Conservation (phyloP, 305 asterid genomes). For the Fraxinus nigra region DNA sequence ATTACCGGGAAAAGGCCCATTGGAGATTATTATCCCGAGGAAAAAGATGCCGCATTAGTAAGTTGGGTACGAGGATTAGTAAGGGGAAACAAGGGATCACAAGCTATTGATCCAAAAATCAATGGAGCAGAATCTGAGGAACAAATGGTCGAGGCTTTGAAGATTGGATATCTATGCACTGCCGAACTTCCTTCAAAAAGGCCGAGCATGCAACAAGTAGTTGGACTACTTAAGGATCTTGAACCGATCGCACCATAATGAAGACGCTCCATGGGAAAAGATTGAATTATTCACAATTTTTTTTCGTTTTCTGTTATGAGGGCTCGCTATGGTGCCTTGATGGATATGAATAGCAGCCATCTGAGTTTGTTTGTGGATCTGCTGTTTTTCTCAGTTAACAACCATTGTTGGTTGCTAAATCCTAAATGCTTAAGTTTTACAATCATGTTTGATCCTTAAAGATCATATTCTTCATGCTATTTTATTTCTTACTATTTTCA, state of each 20-base stretch:
- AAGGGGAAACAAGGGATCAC: conserved; percentile 47
- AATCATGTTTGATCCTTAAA: not conserved
- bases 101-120: conserved; percentile 74
- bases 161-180: conserved; percentile 93
- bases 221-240: conserved; percentile 91
- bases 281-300: not conserved
- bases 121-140: conserved; percentile 54
- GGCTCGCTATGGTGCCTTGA: conserved; percentile 24
- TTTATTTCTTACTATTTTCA: conserved; percentile 4
- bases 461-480: not conserved
- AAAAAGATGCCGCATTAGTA: conserved; percentile 49
- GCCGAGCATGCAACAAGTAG: conserved; percentile 96
- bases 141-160: conserved; percentile 75
- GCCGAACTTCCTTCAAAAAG: conserved; percentile 80
- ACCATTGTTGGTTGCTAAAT: conserved; percentile 22
- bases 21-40: conserved; percentile 56
- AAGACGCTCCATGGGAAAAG: conserved; percentile 17
- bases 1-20: conserved; percentile 77
- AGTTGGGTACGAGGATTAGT: conserved; percentile 82
- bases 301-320: conserved; percentile 5
- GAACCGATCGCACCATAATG: conserved; percentile 38
- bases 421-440: conserved; percentile 16
- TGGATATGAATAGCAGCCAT: conserved; percentile 39
- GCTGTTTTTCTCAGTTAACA: conserved; percentile 10
- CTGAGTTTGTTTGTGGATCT: conserved; percentile 27